Base-by-base conservation (phyloP, 192 early-diverging fungal genomes). In the Allomyces macrogynus region DNA sequence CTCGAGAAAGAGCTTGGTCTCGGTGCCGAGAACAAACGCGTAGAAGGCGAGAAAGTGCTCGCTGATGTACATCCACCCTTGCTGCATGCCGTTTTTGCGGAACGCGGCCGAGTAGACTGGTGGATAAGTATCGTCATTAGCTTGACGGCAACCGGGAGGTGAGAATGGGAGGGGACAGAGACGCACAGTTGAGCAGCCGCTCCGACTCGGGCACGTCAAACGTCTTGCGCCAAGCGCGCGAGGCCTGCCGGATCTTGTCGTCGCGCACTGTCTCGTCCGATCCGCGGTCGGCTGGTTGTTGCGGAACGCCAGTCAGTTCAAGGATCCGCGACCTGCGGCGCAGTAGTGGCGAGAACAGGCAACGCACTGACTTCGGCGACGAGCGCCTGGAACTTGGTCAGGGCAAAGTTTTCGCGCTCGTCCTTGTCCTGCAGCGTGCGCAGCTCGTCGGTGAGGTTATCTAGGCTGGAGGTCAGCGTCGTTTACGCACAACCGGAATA, bases 21-120 rank as follows among this genome's bases (percentile, higher is more conserved):
- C 96, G 8, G 84, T 80, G 1, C 91, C 92, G 44, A 99, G 81
- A 57, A 97, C 76, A 66, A 92, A 93, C 23, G 93, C 92, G 74
- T 99, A 91, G 70, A 97, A 99, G 78, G 89, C 90, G 24, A 95
- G 70, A 71, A 92, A 87, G 67, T 93, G 89, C 69, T 91, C 84
- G 62, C 88, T 91, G 57, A 99, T 81, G 68, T 99, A 99, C 73
- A 99, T 75, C 96, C 96, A 99, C 0, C 96, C 96, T 74, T 99
- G 96, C 70, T 87, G 87, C 69, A 93, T 81, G 67, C 81, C 73
- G 62, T 78, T 81, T 24, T 80, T 78, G 61, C 90, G 82, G 66
- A 91, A 91, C 4, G 89, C 86, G 67, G 91, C 93, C 12, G 92
- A 90, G 75, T 99, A 99, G 73, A 82, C 86, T 88, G 67, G 32